Percentiles rank a stretch among this genome's conserved stretches.
Evolutionary conservation across 1,284 basidiomycete genomes (phyloP).

Genomic region (Moesziomyces parantarcticus): DNA sequence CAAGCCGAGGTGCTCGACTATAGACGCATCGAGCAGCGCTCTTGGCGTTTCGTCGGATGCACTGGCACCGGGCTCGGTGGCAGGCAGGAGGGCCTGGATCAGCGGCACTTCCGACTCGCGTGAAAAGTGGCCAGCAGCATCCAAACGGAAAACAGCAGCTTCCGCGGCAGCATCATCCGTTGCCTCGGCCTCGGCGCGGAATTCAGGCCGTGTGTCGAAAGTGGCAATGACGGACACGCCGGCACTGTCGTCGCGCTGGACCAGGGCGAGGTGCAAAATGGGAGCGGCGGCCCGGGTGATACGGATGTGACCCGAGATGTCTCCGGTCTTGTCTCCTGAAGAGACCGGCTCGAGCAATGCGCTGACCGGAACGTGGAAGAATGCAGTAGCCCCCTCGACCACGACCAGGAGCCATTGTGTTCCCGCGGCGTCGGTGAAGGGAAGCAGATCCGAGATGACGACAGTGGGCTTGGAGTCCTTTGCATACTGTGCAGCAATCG

Average conservation of each 20-base stretch:
- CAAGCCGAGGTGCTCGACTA: constrained; percentile 45
- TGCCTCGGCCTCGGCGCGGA: constrained; percentile 13
- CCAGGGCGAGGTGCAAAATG: constrained; percentile 37
- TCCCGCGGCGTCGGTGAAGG: constrained; percentile 32
- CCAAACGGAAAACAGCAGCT: constrained; percentile 22
- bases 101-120: constrained; percentile 12
- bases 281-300: constrained; percentile 40
- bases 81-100: constrained; percentile 28
- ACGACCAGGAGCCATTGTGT: constrained; percentile 44
- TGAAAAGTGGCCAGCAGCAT: constrained; percentile 15
- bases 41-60: constrained; percentile 7
- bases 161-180: constrained; percentile 8
- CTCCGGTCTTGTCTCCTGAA: constrained; percentile 18
- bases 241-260: constrained; percentile 1
- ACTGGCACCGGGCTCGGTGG: constrained; percentile 13
- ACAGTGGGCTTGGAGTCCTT: constrained; percentile 39
- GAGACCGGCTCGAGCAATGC: constrained; percentile 20
- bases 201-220: constrained; percentile 42
- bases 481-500: constrained; percentile 27
- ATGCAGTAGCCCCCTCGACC: constrained; percentile 56
- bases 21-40: constrained; percentile 28
- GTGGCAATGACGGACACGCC: constrained; percentile 22
- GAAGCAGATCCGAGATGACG: constrained; percentile 49
- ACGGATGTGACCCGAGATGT: constrained; percentile 29
- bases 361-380: constrained; percentile 48